phyloP scores from a whole-genome alignment of 1,284 basidiomycete genomes.

The Boletus semigastroideus region DNA sequence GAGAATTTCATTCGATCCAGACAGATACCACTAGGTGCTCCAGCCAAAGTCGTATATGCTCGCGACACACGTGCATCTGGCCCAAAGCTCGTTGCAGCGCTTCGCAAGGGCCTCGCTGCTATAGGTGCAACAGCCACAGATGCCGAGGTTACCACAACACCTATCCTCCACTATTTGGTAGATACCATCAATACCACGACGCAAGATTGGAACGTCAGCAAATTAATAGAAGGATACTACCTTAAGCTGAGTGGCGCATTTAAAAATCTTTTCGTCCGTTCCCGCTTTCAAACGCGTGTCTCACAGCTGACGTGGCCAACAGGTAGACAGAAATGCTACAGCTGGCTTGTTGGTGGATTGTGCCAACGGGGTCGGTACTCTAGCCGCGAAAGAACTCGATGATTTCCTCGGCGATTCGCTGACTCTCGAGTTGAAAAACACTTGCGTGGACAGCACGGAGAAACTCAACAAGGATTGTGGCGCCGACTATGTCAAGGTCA shows the following conservation, averaged over 20 bases:
- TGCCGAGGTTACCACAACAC: constrained; percentile 89
- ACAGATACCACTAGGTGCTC: constrained; percentile 79
- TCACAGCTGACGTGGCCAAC: constrained; percentile 11
- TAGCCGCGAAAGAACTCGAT: constrained; percentile 61
- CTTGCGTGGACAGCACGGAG: constrained; percentile 62
- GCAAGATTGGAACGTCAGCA: constrained; percentile 77
- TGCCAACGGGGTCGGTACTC: constrained; percentile 95
- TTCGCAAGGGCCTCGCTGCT: constrained; percentile 82
- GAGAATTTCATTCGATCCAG: constrained; percentile 61
- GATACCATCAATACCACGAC: constrained; percentile 85
- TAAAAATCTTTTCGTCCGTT: constrained; percentile 80
- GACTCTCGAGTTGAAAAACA: constrained; percentile 66
- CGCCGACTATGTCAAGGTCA: constrained; percentile 97
- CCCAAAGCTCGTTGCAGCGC: constrained; percentile 74
- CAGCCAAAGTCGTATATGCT: constrained; percentile 86
- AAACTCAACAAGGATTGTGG: constrained; percentile 89
- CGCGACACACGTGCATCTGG: constrained; percentile 94
- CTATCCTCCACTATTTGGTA: constrained; percentile 95
- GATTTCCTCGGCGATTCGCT: constrained; percentile 56
- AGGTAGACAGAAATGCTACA: constrained; percentile 63
- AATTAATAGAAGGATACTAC: constrained; percentile 86
- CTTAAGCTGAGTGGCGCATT: constrained; percentile 85
- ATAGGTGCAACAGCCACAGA: constrained; percentile 65
- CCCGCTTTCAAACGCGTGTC: not conserved
- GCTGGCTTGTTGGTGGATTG: constrained; percentile 85